Evolutionary conservation across 371 early-diverging fungal species (phyloP).

Genomic region (Hamiltosporidium magnivora): DNA sequence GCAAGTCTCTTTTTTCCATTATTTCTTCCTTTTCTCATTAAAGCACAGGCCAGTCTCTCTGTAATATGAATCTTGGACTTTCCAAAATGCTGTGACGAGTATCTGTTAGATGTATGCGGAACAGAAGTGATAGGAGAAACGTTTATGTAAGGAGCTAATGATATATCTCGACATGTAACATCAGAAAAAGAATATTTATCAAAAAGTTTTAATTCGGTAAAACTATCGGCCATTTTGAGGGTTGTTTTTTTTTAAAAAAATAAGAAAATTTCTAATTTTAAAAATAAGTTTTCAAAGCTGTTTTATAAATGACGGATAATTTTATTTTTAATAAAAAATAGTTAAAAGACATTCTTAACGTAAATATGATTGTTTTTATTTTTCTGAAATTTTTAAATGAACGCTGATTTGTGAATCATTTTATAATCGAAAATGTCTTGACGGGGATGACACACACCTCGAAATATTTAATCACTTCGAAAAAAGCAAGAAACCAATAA

Average conservation of each 20-base stretch:
- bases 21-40: conserved; percentile 99
- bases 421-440: no score
- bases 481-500: no score
- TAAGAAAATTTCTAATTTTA: background rate
- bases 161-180: background rate
- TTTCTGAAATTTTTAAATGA: background rate
- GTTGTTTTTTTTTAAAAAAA: background rate
- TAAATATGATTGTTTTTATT: background rate
- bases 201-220: conserved; percentile 2
- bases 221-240: background rate
- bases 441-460: no score
- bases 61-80: conserved; percentile 79
- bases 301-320: background rate
- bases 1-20: conserved; percentile 99
- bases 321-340: background rate
- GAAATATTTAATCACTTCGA: no score
- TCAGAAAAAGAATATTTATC: background rate
- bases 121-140: background rate
- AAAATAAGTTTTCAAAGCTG: background rate
- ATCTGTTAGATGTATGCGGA: conserved; percentile 7
- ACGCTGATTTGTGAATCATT: background rate
- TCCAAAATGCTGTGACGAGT: conserved; percentile 12
- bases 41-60: conserved; percentile 94
- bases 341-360: background rate
- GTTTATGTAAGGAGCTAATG: conserved; percentile 4